These are phyloP conservation scores for Plectosphaerella sp. DNA, from an alignment of 2,329 filamentous ascomycete genomes.

Conservation along the genomic window DNA sequence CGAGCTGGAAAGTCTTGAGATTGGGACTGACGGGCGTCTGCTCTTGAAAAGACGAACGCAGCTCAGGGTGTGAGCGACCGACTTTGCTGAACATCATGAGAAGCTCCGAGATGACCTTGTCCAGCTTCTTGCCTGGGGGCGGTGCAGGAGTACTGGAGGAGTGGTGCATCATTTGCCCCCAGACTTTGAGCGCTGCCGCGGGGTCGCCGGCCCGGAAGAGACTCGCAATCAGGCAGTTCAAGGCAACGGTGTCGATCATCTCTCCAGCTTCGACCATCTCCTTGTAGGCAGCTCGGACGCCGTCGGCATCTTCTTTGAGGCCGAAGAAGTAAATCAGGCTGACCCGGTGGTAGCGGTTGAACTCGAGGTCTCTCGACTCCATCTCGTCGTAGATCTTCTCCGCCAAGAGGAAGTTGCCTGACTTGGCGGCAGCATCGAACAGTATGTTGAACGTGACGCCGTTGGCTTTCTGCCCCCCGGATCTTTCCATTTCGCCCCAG, in stretches of 20 bases:
- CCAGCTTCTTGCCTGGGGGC: conserved; percentile 41
- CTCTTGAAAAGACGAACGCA: conserved; percentile 53
- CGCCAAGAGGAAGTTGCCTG: conserved; percentile 77
- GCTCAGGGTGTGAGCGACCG: conserved; percentile 48
- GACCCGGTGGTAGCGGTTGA: conserved; percentile 77
- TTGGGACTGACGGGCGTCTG: conserved; percentile 67
- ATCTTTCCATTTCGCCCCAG: conserved; percentile 87
- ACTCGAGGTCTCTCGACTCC: conserved; percentile 59
- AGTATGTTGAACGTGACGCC: conserved; percentile 90
- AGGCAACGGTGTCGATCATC: conserved; percentile 78
- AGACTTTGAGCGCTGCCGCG: conserved; percentile 72
- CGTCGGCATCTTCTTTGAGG: conserved; percentile 66
- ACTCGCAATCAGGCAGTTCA: conserved; percentile 82
- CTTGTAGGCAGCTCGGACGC: conserved; percentile 71
- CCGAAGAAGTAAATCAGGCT: conserved; percentile 83
- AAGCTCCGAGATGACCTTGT: conserved; percentile 46
- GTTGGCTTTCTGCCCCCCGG: conserved; percentile 60
- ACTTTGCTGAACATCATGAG: conserved; percentile 55
- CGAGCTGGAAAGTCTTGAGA: conserved; percentile 71
- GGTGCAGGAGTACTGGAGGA: conserved; percentile 34
- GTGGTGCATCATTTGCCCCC: conserved; percentile 74
- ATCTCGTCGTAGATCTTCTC: conserved; percentile 85
- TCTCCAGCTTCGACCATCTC: conserved; percentile 82
- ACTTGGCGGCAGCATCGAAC: conserved; percentile 82
- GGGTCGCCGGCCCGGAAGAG: conserved; percentile 74